Evolutionary conservation across 768 basidiomycete genomes (phyloP), one percentile per base, ranked within the genome.

Genomic region (Russula abietina): DNA sequence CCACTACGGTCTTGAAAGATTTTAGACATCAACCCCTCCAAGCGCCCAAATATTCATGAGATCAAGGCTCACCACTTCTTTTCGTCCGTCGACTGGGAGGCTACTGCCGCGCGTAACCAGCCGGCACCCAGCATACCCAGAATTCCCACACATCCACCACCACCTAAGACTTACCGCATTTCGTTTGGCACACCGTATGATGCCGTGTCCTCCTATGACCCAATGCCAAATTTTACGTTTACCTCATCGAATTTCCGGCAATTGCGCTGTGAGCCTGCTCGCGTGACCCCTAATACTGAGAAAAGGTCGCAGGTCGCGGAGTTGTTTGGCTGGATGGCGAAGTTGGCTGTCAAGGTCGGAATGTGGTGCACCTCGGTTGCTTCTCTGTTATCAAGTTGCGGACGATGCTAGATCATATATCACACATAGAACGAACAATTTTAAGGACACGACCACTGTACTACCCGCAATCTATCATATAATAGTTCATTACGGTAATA

Each of bases 41-140:
- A 57, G 16, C 59, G 67, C 36, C 67, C 58, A 0, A 62, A 52
- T 48, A 48, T 67, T 24, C 7, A 65, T 9, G 48, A 62, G 22
- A 55, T 67, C 32, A 67, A 67, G 36, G 54, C 65, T 4, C 57
- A 67, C 51, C 60, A 17, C 22, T 67, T 66, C 65, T 67, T 67
- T 38, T 48, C 65, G 1, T 48, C 60, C 22, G 22, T 66, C n/a
- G 55, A 67, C 33, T 67, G 67, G 67, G 55, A 59, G 26, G 30
- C 57, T 7, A 19, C 62, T 38, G 54, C 55, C 24, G 28, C 55
- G 36, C 67, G 65, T 11, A 14, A 41, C 7, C 38, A 53, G 33
- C 56, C 57, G 8, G 57, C 67, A 26, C 65, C 65, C 32, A 36
- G 52, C 39, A n/a, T 55, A 28, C 67, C 65, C 53, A 38, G 46